These are phyloP conservation scores for Calonectria pseudoturangicola DNA, from an alignment of 2,329 filamentous ascomycete genomes.

Conservation along the genomic window DNA sequence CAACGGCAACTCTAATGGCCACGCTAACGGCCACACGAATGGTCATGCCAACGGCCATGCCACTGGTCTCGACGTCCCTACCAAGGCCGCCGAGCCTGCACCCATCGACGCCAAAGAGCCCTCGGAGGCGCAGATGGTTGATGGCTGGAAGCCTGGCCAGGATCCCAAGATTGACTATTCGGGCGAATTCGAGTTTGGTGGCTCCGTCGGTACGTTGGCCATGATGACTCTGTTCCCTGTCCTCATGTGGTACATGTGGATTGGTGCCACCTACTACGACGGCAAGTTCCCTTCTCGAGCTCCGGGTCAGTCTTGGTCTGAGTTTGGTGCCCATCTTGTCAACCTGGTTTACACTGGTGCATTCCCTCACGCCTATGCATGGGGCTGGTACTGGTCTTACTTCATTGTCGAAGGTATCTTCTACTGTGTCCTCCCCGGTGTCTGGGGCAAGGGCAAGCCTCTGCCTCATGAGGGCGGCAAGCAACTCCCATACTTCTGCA, in stretches of 20 bases:
- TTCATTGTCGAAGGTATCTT: slow-evolving; percentile 88
- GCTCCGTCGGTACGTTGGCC: slow-evolving; percentile 83
- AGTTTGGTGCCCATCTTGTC: slow-evolving; percentile 84
- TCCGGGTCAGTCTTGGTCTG: slow-evolving; percentile 78
- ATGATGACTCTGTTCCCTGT: slow-evolving; percentile 97
- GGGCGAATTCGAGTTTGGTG: slow-evolving; percentile 88
- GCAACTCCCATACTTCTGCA: slow-evolving; percentile 96
- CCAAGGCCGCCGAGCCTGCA: slow-evolving; percentile 37
- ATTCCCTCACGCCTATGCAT: slow-evolving; percentile 87
- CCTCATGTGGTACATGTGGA: slow-evolving; percentile 99
- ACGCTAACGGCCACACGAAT: slow-evolving; percentile 54
- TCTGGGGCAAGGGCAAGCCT: slow-evolving; percentile 91
- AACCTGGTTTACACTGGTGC: slow-evolving; percentile 87
- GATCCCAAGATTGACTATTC: slow-evolving; percentile 79
- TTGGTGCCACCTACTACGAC: slow-evolving; percentile 93
- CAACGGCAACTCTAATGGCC: slow-evolving; percentile 58
- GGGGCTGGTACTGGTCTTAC: slow-evolving; percentile 96
- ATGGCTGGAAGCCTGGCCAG: slow-evolving; percentile 76
- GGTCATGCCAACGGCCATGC: slow-evolving; percentile 54
- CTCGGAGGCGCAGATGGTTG: slow-evolving; percentile 57
- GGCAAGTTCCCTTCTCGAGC: slow-evolving; percentile 84
- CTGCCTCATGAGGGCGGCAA: slow-evolving; percentile 87
- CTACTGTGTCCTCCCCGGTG: slow-evolving; percentile 90
- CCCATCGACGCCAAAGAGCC: slow-evolving; percentile 44
- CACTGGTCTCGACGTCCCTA: slow-evolving; percentile 37